Conservation (phyloP, 176 grass and related monocot genomes). For the Phragmites australis region DNA sequence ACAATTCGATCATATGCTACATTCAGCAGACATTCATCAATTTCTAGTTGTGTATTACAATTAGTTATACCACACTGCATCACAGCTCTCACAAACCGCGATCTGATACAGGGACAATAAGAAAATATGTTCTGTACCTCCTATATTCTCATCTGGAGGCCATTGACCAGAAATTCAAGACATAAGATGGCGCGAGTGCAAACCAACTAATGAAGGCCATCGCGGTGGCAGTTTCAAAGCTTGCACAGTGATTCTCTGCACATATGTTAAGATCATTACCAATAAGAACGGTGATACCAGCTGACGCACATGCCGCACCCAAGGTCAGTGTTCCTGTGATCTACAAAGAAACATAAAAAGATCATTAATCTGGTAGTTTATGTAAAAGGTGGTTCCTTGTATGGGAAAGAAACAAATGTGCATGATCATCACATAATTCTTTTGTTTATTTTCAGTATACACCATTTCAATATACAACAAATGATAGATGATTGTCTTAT, state of each 20-base stretch:
- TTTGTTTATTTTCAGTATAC: background rate
- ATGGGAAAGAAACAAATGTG: background rate
- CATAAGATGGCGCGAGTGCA: conserved; percentile 74
- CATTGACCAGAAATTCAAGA: conserved; percentile 91
- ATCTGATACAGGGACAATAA: conserved; percentile 10
- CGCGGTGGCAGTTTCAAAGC: conserved; percentile 76
- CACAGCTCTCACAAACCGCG: background rate
- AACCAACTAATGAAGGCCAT: conserved; percentile 98
- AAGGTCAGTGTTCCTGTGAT: conserved; percentile 86
- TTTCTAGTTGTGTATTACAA: conserved; percentile 27
- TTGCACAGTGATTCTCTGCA: conserved; percentile 70
- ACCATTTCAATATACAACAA: background rate
- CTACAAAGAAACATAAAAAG: conserved; percentile 44
- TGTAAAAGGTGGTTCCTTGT: background rate
- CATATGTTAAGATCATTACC: conserved; percentile 84
- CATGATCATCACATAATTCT: background rate
- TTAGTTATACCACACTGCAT: background rate
- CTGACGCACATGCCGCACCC: conserved; percentile 88
- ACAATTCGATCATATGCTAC: background rate
- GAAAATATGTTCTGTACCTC: conserved; percentile 11
- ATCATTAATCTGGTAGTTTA: background rate
- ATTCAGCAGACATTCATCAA: conserved; percentile 6
- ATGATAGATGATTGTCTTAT: background rate
- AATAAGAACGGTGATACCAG: conserved; percentile 89
- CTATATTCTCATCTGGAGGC: conserved; percentile 56